phyloP scores from a whole-genome alignment of 73 alveolate species.

The Tetrahymena elliotti region DNA sequence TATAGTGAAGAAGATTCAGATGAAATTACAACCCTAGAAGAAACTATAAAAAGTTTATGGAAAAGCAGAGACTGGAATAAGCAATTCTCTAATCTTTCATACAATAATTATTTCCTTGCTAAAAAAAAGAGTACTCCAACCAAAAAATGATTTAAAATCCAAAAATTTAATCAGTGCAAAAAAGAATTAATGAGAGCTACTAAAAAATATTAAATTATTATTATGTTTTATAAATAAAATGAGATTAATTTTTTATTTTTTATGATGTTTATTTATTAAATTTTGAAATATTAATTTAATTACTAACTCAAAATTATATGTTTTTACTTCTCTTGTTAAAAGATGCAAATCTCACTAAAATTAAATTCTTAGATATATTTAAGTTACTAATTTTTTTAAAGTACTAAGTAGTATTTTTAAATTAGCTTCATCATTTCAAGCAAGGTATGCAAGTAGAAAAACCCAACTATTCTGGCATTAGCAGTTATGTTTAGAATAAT shows the following conservation, averaged over 20 bases:
- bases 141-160: background rate
- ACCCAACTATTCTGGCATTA: background rate
- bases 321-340: background rate
- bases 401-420: background rate
- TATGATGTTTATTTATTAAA: too few relatives aligned
- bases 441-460: background rate
- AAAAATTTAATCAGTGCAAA: background rate
- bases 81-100: background rate
- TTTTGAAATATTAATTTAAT: background rate
- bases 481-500: background rate
- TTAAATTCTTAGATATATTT: background rate
- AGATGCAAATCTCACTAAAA: background rate
- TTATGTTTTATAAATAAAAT: too few relatives aligned
- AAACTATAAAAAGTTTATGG: background rate
- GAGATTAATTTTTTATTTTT: too few relatives aligned
- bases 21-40: background rate
- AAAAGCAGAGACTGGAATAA: background rate
- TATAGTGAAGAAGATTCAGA: background rate
- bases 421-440: background rate
- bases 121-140: background rate
- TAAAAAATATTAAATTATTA: too few relatives aligned
- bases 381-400: background rate
- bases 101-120: background rate
- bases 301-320: background rate
- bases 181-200: background rate